Percentiles rank a stretch among this genome's conserved stretches.
Conservation (phyloP, 257 asterid genomes). For the Solanum peruvianum region DNA sequence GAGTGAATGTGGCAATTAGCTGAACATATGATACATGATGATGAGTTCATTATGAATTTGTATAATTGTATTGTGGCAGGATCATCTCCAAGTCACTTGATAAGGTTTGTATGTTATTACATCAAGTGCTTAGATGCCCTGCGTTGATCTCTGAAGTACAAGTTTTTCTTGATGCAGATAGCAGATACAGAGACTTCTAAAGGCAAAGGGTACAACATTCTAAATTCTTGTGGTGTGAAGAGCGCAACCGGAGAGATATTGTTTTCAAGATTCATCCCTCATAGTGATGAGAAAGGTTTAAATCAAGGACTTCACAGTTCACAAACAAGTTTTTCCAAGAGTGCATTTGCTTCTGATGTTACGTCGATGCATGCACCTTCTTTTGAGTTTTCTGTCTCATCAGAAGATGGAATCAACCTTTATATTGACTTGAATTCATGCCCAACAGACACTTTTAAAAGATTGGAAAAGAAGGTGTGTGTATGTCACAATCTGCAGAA, state of each 20-base stretch:
- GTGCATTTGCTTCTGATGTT: neutral
- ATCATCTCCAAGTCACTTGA: neutral
- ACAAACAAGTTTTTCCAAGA: neutral
- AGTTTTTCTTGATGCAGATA: neutral
- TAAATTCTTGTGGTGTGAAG: neutral
- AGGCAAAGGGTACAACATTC: neutral
- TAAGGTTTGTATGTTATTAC: neutral
- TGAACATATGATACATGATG: neutral
- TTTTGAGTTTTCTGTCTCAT: conserved; percentile 16
- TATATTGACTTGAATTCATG: conserved; percentile 19
- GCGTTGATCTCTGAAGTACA: neutral
- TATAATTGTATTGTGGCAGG: neutral
- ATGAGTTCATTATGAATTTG: neutral
- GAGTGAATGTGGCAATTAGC: neutral
- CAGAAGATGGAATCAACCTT: conserved; percentile 21
- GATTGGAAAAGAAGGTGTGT: conserved; percentile 6
- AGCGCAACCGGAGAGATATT: neutral
- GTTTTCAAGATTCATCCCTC: neutral
- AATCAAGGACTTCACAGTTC: neutral
- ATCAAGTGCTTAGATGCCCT: neutral
- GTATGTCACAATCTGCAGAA: conserved; percentile 2
- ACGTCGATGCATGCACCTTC: conserved; percentile 1
- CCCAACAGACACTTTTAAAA: conserved; percentile 6
- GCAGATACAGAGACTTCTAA: neutral
- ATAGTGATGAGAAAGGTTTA: neutral